Evolutionary conservation across 768 basidiomycete genomes (phyloP).

Genomic region (Boletales sp.): DNA sequence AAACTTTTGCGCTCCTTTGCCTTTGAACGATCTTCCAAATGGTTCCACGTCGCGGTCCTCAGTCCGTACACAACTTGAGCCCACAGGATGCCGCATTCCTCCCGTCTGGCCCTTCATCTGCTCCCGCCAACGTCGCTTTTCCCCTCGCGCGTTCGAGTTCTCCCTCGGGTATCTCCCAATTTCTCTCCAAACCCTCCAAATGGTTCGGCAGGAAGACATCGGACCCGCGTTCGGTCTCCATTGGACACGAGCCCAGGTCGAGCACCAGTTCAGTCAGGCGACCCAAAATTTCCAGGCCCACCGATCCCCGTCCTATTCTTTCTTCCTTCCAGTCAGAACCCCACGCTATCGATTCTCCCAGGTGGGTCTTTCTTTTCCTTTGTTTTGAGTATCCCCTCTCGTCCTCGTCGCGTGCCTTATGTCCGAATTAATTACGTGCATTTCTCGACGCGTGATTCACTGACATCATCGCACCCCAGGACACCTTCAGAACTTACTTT

Average conservation of each 20-base stretch:
- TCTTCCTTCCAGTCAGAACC: conserved; percentile 41
- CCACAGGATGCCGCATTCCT: conserved; percentile 30
- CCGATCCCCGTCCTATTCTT: conserved; percentile 75
- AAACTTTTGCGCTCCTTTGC: conserved; percentile 14
- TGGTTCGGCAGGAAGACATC: conserved; percentile 69
- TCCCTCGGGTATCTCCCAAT: conserved; percentile 59
- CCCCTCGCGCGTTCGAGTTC: conserved; percentile 56
- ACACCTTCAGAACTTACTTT: conserved; percentile 64
- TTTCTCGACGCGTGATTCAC: conserved; percentile 1
- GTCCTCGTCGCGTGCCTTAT: conserved; percentile 3
- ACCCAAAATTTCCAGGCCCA: conserved; percentile 81
- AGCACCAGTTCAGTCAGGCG: conserved; percentile 53
- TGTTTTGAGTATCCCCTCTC: not conserved
- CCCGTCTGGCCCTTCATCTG: conserved; percentile 26
- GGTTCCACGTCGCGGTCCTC: conserved; percentile 48
- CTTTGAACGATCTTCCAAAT: conserved; percentile 25
- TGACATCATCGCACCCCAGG: conserved; percentile 36
- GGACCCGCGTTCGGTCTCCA: conserved; percentile 41
- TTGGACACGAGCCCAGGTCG: conserved; percentile 43
- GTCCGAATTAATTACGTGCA: conserved; percentile 4
- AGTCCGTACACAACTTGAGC: conserved; percentile 38
- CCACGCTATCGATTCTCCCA: conserved; percentile 45
- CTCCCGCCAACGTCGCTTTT: conserved; percentile 34
- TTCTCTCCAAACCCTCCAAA: conserved; percentile 64
- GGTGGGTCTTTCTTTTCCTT: conserved; percentile 39